phyloP scores from a whole-genome alignment of 1,284 basidiomycete species.

The Schizopora paradoxa region DNA sequence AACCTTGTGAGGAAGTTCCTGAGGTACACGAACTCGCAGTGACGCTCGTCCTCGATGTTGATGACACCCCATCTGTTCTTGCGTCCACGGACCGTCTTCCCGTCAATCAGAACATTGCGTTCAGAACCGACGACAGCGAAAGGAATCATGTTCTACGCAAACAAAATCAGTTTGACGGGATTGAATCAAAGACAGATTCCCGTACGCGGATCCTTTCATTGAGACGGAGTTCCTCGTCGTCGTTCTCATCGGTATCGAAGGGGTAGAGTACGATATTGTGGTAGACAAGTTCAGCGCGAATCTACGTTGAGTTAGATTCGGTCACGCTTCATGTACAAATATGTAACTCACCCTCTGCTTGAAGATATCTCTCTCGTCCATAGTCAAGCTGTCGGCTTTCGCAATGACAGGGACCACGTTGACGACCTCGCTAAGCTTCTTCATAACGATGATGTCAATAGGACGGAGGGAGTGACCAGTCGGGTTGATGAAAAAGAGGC shows the following conservation, averaged over 20 bases:
- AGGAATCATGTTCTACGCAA: constrained; percentile 78
- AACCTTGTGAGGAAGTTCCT: constrained; percentile 93
- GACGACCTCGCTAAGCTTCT: constrained; percentile 97
- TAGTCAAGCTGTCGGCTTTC: constrained; percentile 93
- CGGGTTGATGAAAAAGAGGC: constrained; percentile 97
- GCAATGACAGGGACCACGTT: constrained; percentile 99
- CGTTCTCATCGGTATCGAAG: constrained; percentile 94
- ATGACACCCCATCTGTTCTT: constrained; percentile 99
- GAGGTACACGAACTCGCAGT: constrained; percentile 98
- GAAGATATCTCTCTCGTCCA: constrained; percentile 91
- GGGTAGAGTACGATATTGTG: constrained; percentile 95
- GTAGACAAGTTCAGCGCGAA: constrained; percentile 89
- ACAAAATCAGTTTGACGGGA: constrained; percentile 6
- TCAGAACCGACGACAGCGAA: constrained; percentile 98
- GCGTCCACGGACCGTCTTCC: constrained; percentile 90
- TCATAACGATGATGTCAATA: constrained; percentile 98
- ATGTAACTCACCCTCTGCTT: constrained; percentile 69
- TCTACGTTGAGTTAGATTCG: constrained; percentile 39
- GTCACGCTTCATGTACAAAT: neutral
- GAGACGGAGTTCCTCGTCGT: constrained; percentile 86
- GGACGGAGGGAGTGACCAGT: constrained; percentile 90
- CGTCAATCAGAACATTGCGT: constrained; percentile 89
- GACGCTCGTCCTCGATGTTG: constrained; percentile 93
- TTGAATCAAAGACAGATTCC: constrained; percentile 15
- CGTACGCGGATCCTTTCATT: constrained; percentile 88